Conservation (phyloP, 495 filamentous ascomycete species). For the Parathielavia hyrcaniae region DNA sequence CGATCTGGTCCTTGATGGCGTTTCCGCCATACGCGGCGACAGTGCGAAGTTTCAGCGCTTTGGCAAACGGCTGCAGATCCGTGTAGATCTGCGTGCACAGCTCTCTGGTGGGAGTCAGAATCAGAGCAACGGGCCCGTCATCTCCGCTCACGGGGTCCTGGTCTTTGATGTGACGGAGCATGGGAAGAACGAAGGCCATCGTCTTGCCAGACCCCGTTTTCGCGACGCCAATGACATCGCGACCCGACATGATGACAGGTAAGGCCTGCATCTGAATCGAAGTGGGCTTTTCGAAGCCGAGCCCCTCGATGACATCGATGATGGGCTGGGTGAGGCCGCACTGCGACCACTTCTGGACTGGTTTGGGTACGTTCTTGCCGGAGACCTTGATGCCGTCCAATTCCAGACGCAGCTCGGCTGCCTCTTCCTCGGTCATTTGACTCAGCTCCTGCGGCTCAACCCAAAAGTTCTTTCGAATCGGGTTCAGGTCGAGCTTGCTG, state of each 20-base stretch:
- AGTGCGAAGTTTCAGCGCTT: conserved; percentile 78
- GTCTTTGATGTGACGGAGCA: conserved; percentile 97
- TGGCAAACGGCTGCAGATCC: conserved; percentile 89
- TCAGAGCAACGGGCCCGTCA: conserved; percentile 80
- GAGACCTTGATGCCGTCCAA: conserved; percentile 91
- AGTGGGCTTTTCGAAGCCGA: conserved; percentile 85
- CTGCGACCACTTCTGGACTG: conserved; percentile 94
- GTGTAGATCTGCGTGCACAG: conserved; percentile 90
- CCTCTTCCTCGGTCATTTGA: conserved; percentile 80
- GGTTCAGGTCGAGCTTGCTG: conserved; percentile 72
- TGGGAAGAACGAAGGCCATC: conserved; percentile 86
- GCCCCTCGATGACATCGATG: conserved; percentile 73
- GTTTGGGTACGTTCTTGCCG: conserved; percentile 80
- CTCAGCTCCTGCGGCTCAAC: conserved; percentile 77
- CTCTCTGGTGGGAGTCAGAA: conserved; percentile 94
- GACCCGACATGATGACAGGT: conserved; percentile 90
- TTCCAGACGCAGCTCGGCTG: conserved; percentile 73
- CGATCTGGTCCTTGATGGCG: conserved; percentile 97
- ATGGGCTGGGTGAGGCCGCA: conserved; percentile 83
- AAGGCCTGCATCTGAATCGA: conserved; percentile 94
- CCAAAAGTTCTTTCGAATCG: conserved; percentile 91
- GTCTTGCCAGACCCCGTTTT: conserved; percentile 99
- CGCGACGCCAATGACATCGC: conserved; percentile 92
- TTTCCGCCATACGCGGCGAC: conserved; percentile 95
- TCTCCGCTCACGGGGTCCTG: conserved; percentile 74